Base-by-base conservation (phyloP, 176 grass and related monocot species). In the Chrysopogon serrulatus region DNA sequence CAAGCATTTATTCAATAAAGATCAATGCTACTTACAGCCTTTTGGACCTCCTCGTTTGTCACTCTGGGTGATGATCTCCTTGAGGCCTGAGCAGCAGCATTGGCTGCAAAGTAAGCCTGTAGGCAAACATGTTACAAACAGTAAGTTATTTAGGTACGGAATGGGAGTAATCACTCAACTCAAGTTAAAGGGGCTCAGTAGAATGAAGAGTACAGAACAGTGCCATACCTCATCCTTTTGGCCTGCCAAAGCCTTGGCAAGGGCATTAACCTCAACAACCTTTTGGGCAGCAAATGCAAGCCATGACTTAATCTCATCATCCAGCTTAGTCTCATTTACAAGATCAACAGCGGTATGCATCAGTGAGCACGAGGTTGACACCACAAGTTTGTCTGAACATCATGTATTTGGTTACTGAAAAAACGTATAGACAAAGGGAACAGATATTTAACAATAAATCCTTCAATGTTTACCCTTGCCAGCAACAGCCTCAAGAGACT, bases 301-400 rank as follows among this genome's bases (percentile, higher is more conserved):
- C 95, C 95, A 98, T n/a, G 92, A 98, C 82, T 98, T 98, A 63
- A 98, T 93, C 84, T 98, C 95, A 45, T 68, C 80, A 67, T 98
- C 95, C 6, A 98, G 87, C 66, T 98, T 98, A 49, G 88, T 98
- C 79, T 98, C 95, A 32, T 98, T 95, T 32, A 98, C 82, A 63
- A 98, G 92, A 83, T 98, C 95, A 27, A 98, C 95, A 68, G 95
- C 95, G 28, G 95, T 98, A 87, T 98, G 95, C 95, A 95, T 95
- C 41, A 98, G 85, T 0, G 95, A 98, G 87, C 95, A 98, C 17
- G 95, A 98, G 56, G 95, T 98, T 4, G 95, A 98, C 31, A 98
- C 95, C 61, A 98, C 95, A 66, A 98, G 88, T 71, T 98, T 95
- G 75, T 91, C 95, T 98, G 81, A 42, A 72, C n/a, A 84, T n/a